These are phyloP conservation scores for Paraphaeosphaeria minitans DNA, from an alignment of 2,329 filamentous ascomycete genomes.

Conservation along the genomic window DNA sequence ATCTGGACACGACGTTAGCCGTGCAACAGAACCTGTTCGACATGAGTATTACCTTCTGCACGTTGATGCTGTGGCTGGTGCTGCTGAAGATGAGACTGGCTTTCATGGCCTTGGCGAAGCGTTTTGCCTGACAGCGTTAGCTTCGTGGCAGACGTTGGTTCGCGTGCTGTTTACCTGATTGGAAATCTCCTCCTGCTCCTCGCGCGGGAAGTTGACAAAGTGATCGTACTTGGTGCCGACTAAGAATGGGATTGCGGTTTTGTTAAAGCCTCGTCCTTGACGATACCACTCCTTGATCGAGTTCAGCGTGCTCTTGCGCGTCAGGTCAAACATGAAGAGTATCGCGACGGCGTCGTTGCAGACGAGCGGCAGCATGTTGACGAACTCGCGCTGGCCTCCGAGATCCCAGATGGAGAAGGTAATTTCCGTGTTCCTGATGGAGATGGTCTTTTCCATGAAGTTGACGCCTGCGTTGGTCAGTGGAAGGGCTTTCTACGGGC, in stretches of 20 bases:
- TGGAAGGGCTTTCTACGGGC: background rate
- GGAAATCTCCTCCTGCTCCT: slow-evolving; percentile 98
- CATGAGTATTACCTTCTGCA: slow-evolving; percentile 78
- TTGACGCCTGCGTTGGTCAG: slow-evolving; percentile 73
- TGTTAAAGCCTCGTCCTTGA: slow-evolving; percentile 97
- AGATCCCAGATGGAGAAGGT: slow-evolving; percentile 99
- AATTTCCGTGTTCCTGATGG: slow-evolving; percentile 98
- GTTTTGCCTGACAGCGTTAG: slow-evolving; percentile 69
- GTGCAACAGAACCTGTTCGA: too few relatives aligned
- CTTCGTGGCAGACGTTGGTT: background rate
- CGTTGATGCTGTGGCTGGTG: slow-evolving; percentile 98
- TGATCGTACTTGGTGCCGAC: slow-evolving; percentile 99
- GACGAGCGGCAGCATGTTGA: slow-evolving; percentile 99
- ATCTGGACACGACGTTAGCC: slow-evolving; percentile 66
- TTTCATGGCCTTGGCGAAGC: slow-evolving; percentile 98
- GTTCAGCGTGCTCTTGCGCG: slow-evolving; percentile 96
- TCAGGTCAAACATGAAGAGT: slow-evolving; percentile 99
- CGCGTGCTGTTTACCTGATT: slow-evolving; percentile 70
- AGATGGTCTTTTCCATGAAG: slow-evolving; percentile 99
- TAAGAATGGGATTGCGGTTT: slow-evolving; percentile 97
- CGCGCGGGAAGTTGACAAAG: slow-evolving; percentile 96
- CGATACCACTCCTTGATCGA: slow-evolving; percentile 99
- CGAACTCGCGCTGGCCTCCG: slow-evolving; percentile 96
- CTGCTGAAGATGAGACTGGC: slow-evolving; percentile 97
- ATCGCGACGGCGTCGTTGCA: slow-evolving; percentile 99